phyloP scores from a whole-genome alignment of 192 early-diverging fungal species.

The Phycomyces blakesleeanus region DNA sequence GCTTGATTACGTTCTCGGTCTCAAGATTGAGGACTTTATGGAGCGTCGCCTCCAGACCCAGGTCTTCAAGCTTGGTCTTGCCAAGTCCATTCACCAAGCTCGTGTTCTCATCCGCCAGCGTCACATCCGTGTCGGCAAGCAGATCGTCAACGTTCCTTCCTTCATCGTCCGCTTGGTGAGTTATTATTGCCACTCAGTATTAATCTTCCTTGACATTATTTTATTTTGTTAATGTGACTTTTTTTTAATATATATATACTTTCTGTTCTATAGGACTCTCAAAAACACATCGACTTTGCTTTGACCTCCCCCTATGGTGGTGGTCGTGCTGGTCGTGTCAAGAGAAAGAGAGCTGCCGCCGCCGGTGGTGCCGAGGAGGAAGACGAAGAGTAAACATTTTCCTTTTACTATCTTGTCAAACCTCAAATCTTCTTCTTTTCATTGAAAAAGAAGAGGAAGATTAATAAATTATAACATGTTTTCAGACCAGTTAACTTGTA shows the following conservation, averaged over 20 bases:
- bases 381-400: slow-evolving; percentile 57
- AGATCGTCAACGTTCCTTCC: slow-evolving; percentile 93
- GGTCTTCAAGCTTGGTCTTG: slow-evolving; percentile 96
- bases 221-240: slow-evolving; percentile 60
- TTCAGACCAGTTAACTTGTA: too few relatives aligned
- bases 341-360: slow-evolving; percentile 87
- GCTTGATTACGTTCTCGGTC: slow-evolving; percentile 97
- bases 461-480: too few relatives aligned
- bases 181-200: too few relatives aligned
- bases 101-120: slow-evolving; percentile 98
- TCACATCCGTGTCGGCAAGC: slow-evolving; percentile 98
- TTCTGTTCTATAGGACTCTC: slow-evolving; percentile 45
- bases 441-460: too few relatives aligned
- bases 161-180: slow-evolving; percentile 84
- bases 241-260: too few relatives aligned
- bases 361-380: slow-evolving; percentile 56
- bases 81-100: slow-evolving; percentile 98
- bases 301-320: slow-evolving; percentile 89
- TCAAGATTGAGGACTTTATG: slow-evolving; percentile 98
- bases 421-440: background rate
- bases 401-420: background rate
- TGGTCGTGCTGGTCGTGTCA: slow-evolving; percentile 95
- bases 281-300: slow-evolving; percentile 61
- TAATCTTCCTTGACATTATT: too few relatives aligned
- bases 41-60: slow-evolving; percentile 98